Evolutionary conservation across 1,284 basidiomycete species (phyloP).

Genomic region (Apiotrichum porosum): DNA sequence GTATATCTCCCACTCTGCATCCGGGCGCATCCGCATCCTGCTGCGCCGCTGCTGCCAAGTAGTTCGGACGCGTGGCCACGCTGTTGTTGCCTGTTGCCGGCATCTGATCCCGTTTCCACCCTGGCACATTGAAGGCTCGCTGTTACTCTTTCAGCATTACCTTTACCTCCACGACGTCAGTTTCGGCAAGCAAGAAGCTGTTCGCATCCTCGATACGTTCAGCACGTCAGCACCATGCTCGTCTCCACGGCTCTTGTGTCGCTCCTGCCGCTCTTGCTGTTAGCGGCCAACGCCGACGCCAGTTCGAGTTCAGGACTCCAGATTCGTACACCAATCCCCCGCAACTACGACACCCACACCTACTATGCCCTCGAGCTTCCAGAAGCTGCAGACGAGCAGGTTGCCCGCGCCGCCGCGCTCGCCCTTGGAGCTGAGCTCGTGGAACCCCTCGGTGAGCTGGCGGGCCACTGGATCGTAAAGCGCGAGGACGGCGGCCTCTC

Average conservation of each 20-base stretch:
- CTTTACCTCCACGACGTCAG: no score
- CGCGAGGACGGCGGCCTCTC: slow-evolving; percentile 24
- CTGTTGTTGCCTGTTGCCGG: no score
- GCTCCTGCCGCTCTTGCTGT: slow-evolving; percentile 1
- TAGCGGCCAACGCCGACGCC: neutral
- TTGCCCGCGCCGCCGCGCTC: slow-evolving; percentile 50
- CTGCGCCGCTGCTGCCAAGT: no score
- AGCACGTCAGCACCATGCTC: slow-evolving; percentile 12
- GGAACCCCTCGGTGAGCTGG: slow-evolving; percentile 79
- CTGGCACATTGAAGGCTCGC: no score
- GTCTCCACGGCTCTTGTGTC: slow-evolving; percentile 3
- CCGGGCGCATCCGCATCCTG: no score
- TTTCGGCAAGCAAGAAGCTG: no score
- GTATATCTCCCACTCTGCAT: no score
- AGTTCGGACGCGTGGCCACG: no score
- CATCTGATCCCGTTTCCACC: no score
- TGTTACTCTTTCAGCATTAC: no score
- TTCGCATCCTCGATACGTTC: no score
- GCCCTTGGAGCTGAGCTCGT: slow-evolving; percentile 77
- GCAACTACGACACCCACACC: slow-evolving; percentile 68
- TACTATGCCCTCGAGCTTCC: slow-evolving; percentile 55
- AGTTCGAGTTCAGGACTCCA: neutral
- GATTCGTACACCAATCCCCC: slow-evolving; percentile 8
- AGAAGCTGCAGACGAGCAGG: slow-evolving; percentile 56
- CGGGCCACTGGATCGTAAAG: slow-evolving; percentile 80